These are phyloP conservation scores for Sporothrix curviconia DNA, from an alignment of 2,329 filamentous ascomycete genomes.

Conservation along the genomic window DNA sequence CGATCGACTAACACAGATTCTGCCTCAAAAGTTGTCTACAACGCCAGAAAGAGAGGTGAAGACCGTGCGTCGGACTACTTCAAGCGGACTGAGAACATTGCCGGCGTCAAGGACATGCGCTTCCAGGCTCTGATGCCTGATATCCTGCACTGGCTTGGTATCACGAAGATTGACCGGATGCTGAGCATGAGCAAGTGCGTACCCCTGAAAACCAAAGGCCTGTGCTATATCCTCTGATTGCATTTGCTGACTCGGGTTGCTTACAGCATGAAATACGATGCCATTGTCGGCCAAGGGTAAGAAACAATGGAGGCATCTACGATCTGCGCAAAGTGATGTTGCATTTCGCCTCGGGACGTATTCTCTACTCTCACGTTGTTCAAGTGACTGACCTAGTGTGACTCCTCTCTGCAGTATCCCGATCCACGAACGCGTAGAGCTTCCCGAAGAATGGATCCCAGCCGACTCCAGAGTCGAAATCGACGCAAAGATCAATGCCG, in stretches of 20 bases:
- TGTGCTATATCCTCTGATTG: no score
- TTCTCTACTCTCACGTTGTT: no score
- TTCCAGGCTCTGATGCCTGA: constrained; percentile 98
- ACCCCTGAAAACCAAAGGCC: no score
- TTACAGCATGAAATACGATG: constrained; percentile 78
- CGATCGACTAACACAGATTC: constrained; percentile 15
- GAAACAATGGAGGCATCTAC: constrained; percentile 19
- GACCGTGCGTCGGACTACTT: constrained; percentile 90
- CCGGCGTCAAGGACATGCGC: constrained; percentile 92
- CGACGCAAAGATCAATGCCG: constrained; percentile 95
- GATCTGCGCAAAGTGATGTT: no score
- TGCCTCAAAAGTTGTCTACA: constrained; percentile 55
- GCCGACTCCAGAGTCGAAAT: constrained; percentile 96
- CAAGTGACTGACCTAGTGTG: neutral
- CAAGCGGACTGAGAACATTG: constrained; percentile 95
- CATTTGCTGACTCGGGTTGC: no score
- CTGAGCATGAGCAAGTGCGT: constrained; percentile 92
- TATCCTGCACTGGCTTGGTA: constrained; percentile 95
- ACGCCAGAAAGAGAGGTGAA: constrained; percentile 70
- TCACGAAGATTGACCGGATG: constrained; percentile 98
- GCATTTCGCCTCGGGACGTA: no score
- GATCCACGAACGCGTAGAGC: constrained; percentile 82
- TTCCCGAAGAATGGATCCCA: constrained; percentile 90
- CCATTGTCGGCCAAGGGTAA: constrained; percentile 74
- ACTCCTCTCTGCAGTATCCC: constrained; percentile 51